phyloP scores from a whole-genome alignment of 192 early-diverging fungal species.

The Coemansia sp. region DNA sequence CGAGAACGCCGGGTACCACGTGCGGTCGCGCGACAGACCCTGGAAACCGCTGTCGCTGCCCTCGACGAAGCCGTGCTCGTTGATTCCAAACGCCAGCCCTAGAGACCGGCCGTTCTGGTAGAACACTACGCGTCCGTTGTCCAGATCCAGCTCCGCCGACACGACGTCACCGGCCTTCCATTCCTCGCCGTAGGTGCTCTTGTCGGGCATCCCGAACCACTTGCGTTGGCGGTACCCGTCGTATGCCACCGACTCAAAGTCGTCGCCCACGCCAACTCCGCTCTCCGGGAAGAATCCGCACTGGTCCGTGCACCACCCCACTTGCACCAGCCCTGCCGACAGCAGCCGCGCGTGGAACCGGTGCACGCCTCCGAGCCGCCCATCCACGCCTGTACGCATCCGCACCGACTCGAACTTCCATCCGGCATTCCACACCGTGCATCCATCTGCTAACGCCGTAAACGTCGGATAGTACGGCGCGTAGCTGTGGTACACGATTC shows the following conservation, averaged over 20 bases:
- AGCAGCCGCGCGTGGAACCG: constrained; percentile 41
- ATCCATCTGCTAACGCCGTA: constrained; percentile 30
- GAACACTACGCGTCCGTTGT: constrained; percentile 38
- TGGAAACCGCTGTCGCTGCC: constrained; percentile 27
- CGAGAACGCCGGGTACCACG: constrained; percentile 52
- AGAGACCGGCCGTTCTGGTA: constrained; percentile 39
- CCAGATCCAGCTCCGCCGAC: constrained; percentile 42
- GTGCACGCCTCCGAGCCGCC: constrained; percentile 42
- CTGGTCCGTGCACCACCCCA: constrained; percentile 49
- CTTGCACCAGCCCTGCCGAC: constrained; percentile 39
- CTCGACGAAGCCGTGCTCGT: constrained; percentile 21
- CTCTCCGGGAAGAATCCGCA: constrained; percentile 49
- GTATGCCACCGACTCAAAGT: constrained; percentile 44
- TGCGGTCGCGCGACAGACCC: constrained; percentile 34
- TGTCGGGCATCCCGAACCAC: constrained; percentile 42
- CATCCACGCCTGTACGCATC: constrained; percentile 34
- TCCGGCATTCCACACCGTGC: constrained; percentile 44
- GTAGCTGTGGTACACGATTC: constrained; percentile 20
- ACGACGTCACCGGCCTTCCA: constrained; percentile 48
- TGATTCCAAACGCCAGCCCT: constrained; percentile 45
- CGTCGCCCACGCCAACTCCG: constrained; percentile 53
- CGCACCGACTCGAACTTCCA: constrained; percentile 49
- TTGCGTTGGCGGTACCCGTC: constrained; percentile 42
- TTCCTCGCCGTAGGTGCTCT: constrained; percentile 35
- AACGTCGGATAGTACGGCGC: constrained; percentile 37